Evolutionary conservation across 371 early-diverging fungal species (phyloP), one percentile per base, ranked within the genome.

Genomic region (Parasitella parasitica): DNA sequence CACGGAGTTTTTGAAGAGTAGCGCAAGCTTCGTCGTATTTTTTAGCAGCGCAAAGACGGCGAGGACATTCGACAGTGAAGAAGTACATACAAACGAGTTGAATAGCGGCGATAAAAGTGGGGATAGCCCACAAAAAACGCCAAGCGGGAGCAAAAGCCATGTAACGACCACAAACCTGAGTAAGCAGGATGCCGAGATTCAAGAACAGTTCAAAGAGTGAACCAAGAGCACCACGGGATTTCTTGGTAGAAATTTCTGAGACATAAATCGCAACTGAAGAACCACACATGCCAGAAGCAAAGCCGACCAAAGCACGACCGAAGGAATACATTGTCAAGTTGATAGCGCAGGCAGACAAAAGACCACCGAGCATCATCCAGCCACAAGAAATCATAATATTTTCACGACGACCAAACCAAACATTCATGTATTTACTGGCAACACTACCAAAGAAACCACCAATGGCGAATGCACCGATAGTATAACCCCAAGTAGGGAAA

Each of bases 301-400:
- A 53, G 43, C 99, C 99, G 28, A 87, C 85, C 30, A 97, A 57
- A 61, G 94, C 82, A 41, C 99, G 84, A n/a, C 95, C 97, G n/a
- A 85, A 38, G 34, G 75, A 67, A 49, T 80, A 80, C 80, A 80
- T 80, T 52, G 61, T 68, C 54, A 73, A 35, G 27, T 80, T 77
- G 35, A 73, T 66, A 4, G 80, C 57, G 16, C 59, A 60, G 37
- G 75, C 71, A 38, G 80, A 80, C 12, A 80, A 41, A 12, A 80
- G 56, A 39, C 75, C 75, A 53, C 80, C 80, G 28, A 73, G 4
- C 6, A 77, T 68, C 58, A 75, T 67, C 67, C 69, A 73, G 22
- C 37, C 37, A 28, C 75, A 72, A 22, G 77, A 63, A 28, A 77
- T 61, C 70, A 77, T 69, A 32, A 80, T 77, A 32, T 77, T 77